A percentile compares a stretch with the other conserved stretches of the same genome.
phyloP scores from a whole-genome alignment of 192 early-diverging fungal genomes.

The Rhizophlyctis rosea region DNA sequence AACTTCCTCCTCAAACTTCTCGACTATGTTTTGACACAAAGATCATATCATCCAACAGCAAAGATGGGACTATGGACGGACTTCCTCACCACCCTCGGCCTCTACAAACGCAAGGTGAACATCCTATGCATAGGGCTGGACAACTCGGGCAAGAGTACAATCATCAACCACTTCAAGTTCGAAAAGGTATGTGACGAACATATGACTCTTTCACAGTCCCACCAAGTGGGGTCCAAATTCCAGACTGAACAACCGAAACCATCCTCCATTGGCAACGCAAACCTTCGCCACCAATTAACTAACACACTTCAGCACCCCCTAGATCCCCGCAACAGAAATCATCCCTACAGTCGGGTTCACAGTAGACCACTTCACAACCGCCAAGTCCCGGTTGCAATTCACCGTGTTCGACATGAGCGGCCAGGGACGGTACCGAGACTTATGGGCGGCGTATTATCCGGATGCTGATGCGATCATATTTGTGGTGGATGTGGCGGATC shows the following conservation, averaged over 20 bases:
- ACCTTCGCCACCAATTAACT: neutral
- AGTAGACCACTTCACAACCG: slow-evolving; percentile 26
- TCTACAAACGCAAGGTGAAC: neutral
- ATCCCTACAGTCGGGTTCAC: slow-evolving; percentile 42
- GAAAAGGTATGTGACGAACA: slow-evolving; percentile 14
- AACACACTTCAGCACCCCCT: no score
- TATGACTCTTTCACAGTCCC: neutral
- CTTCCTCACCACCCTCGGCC: neutral
- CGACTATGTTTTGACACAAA: no score
- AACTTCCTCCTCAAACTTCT: no score
- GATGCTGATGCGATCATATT: slow-evolving; percentile 45
- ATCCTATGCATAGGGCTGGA: slow-evolving; percentile 36
- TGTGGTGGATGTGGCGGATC: slow-evolving; percentile 38
- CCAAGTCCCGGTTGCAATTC: slow-evolving; percentile 24
- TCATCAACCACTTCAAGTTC: slow-evolving; percentile 33
- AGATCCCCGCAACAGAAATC: slow-evolving; percentile 26
- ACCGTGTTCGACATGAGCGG: slow-evolving; percentile 46
- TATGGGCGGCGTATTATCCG: slow-evolving; percentile 41
- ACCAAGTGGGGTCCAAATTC: neutral
- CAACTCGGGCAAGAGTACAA: slow-evolving; percentile 41
- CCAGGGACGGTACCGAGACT: slow-evolving; percentile 42
- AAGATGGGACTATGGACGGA: neutral
- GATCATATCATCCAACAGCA: no score
- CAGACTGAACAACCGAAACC: neutral
- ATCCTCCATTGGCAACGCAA: no score